These are phyloP conservation scores for Lindgomyces ingoldianus DNA, from an alignment of 495 filamentous ascomycete genomes.

Conservation along the genomic window DNA sequence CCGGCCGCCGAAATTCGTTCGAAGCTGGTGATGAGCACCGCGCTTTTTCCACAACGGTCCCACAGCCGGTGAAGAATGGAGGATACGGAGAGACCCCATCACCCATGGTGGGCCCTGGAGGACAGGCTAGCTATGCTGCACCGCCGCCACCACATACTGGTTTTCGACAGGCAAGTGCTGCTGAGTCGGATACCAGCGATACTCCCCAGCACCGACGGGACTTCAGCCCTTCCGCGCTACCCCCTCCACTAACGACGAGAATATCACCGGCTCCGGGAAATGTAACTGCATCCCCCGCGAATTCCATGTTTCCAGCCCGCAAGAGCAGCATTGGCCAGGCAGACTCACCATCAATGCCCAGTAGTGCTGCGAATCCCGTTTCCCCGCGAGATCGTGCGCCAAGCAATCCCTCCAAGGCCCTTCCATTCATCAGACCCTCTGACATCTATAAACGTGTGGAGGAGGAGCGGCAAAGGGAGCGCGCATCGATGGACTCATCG, in stretches of 20 bases:
- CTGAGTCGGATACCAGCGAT: constrained; percentile 36
- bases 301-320: constrained; percentile 52
- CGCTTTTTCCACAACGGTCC: constrained; percentile 33
- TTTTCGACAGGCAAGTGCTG: constrained; percentile 28
- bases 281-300: constrained; percentile 19
- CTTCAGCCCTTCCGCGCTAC: constrained; percentile 45
- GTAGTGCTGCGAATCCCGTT: background rate
- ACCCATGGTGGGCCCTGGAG: background rate
- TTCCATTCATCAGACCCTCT: constrained; percentile 70
- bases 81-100: background rate
- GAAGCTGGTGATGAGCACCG: constrained; percentile 52
- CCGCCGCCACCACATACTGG: background rate
- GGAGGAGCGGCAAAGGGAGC: constrained; percentile 63
- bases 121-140: background rate
- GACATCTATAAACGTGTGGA: constrained; percentile 77
- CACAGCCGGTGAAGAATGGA: background rate
- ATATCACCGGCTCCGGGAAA: constrained; percentile 31
- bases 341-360: constrained; percentile 16
- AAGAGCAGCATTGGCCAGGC: constrained; percentile 61
- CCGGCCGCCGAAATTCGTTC: constrained; percentile 49
- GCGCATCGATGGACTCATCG: constrained; percentile 55
- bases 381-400: constrained; percentile 32
- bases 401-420: constrained; percentile 49
- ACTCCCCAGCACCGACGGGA: constrained; percentile 40
- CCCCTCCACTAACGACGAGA: constrained; percentile 41